Evolutionary conservation across 169 alveolate genomes (phyloP), one percentile per base, ranked within the genome.

Genomic region (Plasmodium malariae): DNA sequence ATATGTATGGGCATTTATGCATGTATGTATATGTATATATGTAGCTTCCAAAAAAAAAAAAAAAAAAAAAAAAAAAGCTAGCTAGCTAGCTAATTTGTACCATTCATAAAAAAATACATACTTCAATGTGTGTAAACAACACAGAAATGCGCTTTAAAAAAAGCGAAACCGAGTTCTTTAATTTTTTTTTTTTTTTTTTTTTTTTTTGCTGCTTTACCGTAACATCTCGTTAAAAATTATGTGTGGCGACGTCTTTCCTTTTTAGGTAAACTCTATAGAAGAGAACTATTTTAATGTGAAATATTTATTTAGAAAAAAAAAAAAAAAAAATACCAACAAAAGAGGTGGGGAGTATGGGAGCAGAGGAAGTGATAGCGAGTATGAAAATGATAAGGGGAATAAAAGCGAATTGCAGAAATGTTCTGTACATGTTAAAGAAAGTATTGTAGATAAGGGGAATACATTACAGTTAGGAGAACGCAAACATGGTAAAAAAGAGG

Each of bases 281-380:
- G 89, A 67, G 5, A 78, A 78, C 34, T 78, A 63, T 36, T 24
- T 78, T n/a, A 65, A 55, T 12, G 67, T 59, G 30, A 78, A 63
- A 48, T 78, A 54, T 34, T 21, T 78, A 32, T 78, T 78, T 49
- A 54, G 49, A 63, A 78, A 48, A 21, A 78, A 57, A 43, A 55
- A 73, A 45, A 28, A 30, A 1, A 21, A 21, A 24, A 37, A 49
- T 45, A 26, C 9, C 43, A 3, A 37, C 11, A 19, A 30, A 43
- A 5, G n/a, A 34, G 0, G 12, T 14, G 21, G 19, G 14, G 6
- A 32, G 37, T 3, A 9, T 9, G n/a, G 59, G 26, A 6, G 28
- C 2, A 0, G 12, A 17, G 14, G 21, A 14, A n/a, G n/a, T n/a
- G n/a, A n/a, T n/a, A n/a, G n/a, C n/a, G n/a, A n/a, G n/a, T n/a